phyloP scores from a whole-genome alignment of 106 monocot species.

The Allium cepa region DNA sequence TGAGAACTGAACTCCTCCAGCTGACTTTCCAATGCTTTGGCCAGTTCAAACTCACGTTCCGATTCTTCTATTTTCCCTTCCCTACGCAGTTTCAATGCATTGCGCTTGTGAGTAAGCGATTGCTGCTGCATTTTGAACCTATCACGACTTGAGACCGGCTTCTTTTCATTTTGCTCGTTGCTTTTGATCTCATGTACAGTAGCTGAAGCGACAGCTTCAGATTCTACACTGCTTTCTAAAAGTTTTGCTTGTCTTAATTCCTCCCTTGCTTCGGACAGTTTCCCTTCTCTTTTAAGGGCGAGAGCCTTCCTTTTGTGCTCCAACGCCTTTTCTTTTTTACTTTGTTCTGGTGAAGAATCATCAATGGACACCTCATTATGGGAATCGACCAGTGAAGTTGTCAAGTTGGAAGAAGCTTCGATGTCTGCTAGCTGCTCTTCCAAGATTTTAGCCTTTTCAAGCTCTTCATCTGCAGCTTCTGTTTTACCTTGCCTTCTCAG shows the following conservation, averaged over 20 bases:
- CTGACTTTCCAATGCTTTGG: slow-evolving; percentile 74
- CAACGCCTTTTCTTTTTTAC: slow-evolving; percentile 1
- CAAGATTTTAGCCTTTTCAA: slow-evolving; percentile 64
- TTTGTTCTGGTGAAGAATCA: background rate
- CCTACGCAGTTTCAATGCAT: slow-evolving; percentile 81
- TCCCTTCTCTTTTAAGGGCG: slow-evolving; percentile 67
- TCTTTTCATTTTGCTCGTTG: slow-evolving; percentile 20
- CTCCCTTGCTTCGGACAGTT: slow-evolving; percentile 68
- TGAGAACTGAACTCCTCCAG: slow-evolving; percentile 47
- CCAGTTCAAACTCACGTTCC: slow-evolving; percentile 63
- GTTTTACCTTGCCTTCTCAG: slow-evolving; percentile 76
- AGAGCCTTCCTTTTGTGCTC: slow-evolving; percentile 44
- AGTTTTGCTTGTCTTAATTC: slow-evolving; percentile 77
- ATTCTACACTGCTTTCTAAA: slow-evolving; percentile 63
- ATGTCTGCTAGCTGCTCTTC: slow-evolving; percentile 61
- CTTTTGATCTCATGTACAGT: slow-evolving; percentile 22
- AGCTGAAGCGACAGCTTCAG: slow-evolving; percentile 3
- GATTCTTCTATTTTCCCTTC: slow-evolving; percentile 87
- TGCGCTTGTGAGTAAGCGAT: slow-evolving; percentile 85
- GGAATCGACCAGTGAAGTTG: slow-evolving; percentile 7
- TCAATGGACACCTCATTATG: background rate
- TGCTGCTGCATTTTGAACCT: slow-evolving; percentile 87
- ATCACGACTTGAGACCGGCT: slow-evolving; percentile 58
- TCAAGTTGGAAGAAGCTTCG: slow-evolving; percentile 22
- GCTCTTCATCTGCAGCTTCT: slow-evolving; percentile 70